phyloP scores from a whole-genome alignment of 805 yeast genomes.

The Pichia insulana region DNA sequence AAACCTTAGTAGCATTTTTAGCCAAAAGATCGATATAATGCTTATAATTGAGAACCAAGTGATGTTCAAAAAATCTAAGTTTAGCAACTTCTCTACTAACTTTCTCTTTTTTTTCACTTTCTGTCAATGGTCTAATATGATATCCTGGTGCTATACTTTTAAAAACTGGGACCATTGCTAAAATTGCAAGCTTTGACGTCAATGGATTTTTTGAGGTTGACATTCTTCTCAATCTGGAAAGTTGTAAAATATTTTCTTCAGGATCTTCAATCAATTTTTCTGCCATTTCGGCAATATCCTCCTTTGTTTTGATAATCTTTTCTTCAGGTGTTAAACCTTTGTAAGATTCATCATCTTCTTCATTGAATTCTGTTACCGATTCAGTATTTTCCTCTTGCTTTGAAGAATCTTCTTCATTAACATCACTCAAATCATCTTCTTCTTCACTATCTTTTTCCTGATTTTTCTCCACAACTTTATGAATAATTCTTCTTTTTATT shows the following conservation, averaged over 20 bases:
- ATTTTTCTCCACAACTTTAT: constrained; percentile 13
- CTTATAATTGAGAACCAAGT: constrained; percentile 59
- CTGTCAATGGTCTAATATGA: constrained; percentile 74
- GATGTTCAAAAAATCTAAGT: constrained; percentile 74
- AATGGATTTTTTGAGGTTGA: constrained; percentile 56
- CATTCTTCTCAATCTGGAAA: constrained; percentile 65
- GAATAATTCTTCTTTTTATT: constrained; percentile 54
- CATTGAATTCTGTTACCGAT: constrained; percentile 53
- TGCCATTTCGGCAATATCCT: constrained; percentile 76
- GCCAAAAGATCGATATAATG: constrained; percentile 52
- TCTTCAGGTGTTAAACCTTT: constrained; percentile 43
- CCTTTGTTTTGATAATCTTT: constrained; percentile 55
- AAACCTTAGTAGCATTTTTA: constrained; percentile 27
- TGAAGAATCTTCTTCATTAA: constrained; percentile 36
- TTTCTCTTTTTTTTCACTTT: constrained; percentile 70
- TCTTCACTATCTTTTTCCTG: constrained; percentile 8
- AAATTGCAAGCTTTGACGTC: constrained; percentile 60
- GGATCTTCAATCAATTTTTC: constrained; percentile 77
- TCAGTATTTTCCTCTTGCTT: constrained; percentile 45
- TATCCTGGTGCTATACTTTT: constrained; percentile 84
- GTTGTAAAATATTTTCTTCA: constrained; percentile 63
- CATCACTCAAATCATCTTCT: constrained; percentile 33
- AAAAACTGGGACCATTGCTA: constrained; percentile 78
- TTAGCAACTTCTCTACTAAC: constrained; percentile 76
- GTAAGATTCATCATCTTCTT: constrained; percentile 31